A percentile compares a stretch with the other conserved stretches of the same genome.
phyloP scores from a whole-genome alignment of 2,329 filamentous ascomycete genomes.

The Canariomyces notabilis region DNA sequence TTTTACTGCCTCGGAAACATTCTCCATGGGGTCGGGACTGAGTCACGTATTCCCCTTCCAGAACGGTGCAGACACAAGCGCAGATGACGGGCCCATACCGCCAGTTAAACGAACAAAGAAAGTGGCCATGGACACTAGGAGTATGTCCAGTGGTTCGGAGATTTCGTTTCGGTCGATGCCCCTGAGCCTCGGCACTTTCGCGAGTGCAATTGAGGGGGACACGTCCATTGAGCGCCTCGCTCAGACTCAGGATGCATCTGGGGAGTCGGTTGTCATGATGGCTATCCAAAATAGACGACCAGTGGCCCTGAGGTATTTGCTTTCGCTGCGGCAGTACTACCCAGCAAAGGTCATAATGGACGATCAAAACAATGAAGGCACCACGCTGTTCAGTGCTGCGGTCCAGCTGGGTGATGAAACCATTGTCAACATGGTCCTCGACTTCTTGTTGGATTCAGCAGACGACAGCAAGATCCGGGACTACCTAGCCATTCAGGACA shows the following conservation, averaged over 20 bases:
- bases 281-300: conserved; percentile 68
- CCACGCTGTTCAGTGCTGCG: conserved; percentile 82
- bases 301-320: conserved; percentile 70
- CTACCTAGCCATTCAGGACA: conserved; percentile 75
- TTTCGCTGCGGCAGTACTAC: conserved; percentile 73
- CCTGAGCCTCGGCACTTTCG: conserved; percentile 68
- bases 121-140: conserved; percentile 85
- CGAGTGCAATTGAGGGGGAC: conserved; percentile 75
- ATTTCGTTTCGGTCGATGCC: conserved; percentile 78
- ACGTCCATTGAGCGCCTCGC: conserved; percentile 74
- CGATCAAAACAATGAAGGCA: conserved; percentile 85
- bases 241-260: conserved; percentile 63
- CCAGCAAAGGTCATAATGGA: conserved; percentile 65
- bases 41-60: conserved; percentile 93
- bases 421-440: conserved; percentile 69
- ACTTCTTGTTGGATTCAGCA: conserved; percentile 56
- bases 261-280: conserved; percentile 88
- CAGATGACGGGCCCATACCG: conserved; percentile 26
- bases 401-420: conserved; percentile 76
- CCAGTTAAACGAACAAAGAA: conserved; percentile 60
- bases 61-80: conserved; percentile 42
- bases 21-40: conserved; percentile 55
- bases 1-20: conserved; percentile 43
- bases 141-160: conserved; percentile 80
- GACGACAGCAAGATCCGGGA: conserved; percentile 50